These are phyloP conservation scores for Aspergillus sp. DNA, from an alignment of 2,329 filamentous ascomycete genomes.

Conservation along the genomic window DNA sequence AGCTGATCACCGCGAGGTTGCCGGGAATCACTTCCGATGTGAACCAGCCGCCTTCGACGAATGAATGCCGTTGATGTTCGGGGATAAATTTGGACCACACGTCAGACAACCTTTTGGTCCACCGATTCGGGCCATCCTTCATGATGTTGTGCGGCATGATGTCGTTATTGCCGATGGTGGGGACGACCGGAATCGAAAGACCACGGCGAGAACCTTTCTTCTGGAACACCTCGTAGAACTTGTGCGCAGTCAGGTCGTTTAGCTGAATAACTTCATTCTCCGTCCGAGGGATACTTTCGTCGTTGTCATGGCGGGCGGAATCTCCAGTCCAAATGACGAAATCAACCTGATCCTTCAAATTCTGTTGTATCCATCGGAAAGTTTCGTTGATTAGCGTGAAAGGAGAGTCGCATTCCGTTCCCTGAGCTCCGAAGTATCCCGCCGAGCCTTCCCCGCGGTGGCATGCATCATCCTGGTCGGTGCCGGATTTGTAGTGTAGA, in stretches of 20 bases:
- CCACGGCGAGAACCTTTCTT: slow-evolving; percentile 55
- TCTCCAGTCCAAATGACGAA: slow-evolving; percentile 95
- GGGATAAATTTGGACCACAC: slow-evolving; percentile 89
- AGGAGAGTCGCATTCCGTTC: slow-evolving; percentile 85
- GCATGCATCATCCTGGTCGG: slow-evolving; percentile 68
- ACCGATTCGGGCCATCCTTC: slow-evolving; percentile 77
- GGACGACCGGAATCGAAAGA: slow-evolving; percentile 75
- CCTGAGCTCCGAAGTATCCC: slow-evolving; percentile 80
- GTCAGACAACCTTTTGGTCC: slow-evolving; percentile 73
- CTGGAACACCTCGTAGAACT: slow-evolving; percentile 73
- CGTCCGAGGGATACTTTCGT: slow-evolving; percentile 74
- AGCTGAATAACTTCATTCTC: slow-evolving; percentile 72
- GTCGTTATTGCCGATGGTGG: slow-evolving; percentile 95
- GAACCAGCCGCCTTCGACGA: slow-evolving; percentile 92
- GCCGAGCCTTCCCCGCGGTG: slow-evolving; percentile 76
- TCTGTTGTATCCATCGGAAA: slow-evolving; percentile 79
- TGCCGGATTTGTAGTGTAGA: slow-evolving; percentile 76
- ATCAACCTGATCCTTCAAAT: slow-evolving; percentile 76
- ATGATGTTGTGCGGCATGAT: slow-evolving; percentile 97
- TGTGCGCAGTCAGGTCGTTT: slow-evolving; percentile 73
- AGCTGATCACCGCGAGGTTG: slow-evolving; percentile 82
- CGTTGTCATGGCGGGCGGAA: slow-evolving; percentile 84
- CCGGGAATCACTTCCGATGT: slow-evolving; percentile 86
- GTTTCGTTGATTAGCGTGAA: slow-evolving; percentile 79
- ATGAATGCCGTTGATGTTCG: slow-evolving; percentile 85